Evolutionary conservation across 1,139 yeast species (phyloP).

Genomic region (Pichia sp.): DNA sequence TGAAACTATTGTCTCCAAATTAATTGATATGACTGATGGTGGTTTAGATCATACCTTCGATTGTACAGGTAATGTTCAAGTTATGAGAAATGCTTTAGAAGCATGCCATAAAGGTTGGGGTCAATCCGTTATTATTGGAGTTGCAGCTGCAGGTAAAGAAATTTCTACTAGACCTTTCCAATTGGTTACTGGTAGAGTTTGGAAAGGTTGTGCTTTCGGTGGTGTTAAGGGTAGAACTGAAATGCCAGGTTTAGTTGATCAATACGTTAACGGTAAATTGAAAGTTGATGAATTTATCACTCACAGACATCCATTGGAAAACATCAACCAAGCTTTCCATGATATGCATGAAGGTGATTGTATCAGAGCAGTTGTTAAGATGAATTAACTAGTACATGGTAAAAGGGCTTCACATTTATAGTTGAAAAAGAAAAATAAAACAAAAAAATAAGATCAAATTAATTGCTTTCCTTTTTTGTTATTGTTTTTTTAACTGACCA

Average conservation of each 20-base stretch:
- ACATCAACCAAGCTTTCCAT: slow-evolving; percentile 84
- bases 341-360: slow-evolving; percentile 94
- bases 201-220: slow-evolving; percentile 98
- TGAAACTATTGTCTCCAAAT: slow-evolving; percentile 70
- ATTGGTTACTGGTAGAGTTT: slow-evolving; percentile 95
- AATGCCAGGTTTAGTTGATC: slow-evolving; percentile 84
- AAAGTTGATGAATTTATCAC: slow-evolving; percentile 95
- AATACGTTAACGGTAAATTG: slow-evolving; percentile 72
- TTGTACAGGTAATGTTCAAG: slow-evolving; percentile 93
- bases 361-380: slow-evolving; percentile 70
- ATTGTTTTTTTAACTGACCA: no score
- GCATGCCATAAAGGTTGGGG: slow-evolving; percentile 99
- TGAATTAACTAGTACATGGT: slow-evolving; percentile 17
- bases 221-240: slow-evolving; percentile 97
- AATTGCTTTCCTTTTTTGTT: neutral
- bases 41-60: slow-evolving; percentile 95
- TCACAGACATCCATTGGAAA: slow-evolving; percentile 69
- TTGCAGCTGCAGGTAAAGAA: slow-evolving; percentile 97
- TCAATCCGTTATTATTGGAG: slow-evolving; percentile 87
- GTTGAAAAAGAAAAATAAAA: no score
- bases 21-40: slow-evolving; percentile 89
- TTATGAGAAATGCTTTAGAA: slow-evolving; percentile 93
- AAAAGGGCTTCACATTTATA: slow-evolving; percentile 8
- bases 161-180: slow-evolving; percentile 97
- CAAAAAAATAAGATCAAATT: neutral